phyloP scores from a whole-genome alignment of 768 basidiomycete species.

The Suillus subluteus region DNA sequence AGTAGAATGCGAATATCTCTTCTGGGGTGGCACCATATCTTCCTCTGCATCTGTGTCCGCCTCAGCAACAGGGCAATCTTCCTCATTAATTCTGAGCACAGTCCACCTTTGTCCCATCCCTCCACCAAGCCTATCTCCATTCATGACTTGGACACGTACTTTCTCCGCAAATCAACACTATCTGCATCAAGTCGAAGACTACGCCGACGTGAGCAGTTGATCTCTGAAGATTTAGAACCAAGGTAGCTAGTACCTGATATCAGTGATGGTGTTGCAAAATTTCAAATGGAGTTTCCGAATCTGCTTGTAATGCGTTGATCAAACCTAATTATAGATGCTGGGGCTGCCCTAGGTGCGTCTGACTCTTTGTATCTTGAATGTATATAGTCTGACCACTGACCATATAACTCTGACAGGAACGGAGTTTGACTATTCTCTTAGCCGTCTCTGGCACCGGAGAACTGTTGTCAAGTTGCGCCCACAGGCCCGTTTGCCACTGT shows the following conservation, averaged over 20 bases:
- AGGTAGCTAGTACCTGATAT: not conserved
- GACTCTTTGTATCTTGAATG: too few species aligned
- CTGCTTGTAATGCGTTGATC: not conserved
- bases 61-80: conserved; percentile 24
- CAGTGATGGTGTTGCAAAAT: not conserved
- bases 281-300: not conserved
- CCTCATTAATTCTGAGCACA: conserved; percentile 64
- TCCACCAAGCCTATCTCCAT: conserved; percentile 91
- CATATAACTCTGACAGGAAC: too few species aligned
- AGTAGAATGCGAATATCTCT: conserved; percentile 42
- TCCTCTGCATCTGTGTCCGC: conserved; percentile 14
- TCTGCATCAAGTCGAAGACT: conserved; percentile 73
- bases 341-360: not conserved
- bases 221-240: not conserved
- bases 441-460: not conserved
- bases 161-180: conserved; percentile 79
- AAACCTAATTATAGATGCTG: not conserved
- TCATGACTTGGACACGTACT: conserved; percentile 63
- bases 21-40: conserved; percentile 25
- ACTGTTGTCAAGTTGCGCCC: not conserved
- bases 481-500: not conserved
- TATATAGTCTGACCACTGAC: too few species aligned
- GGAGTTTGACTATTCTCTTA: not conserved
- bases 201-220: conserved; percentile 72
- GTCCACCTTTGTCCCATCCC: conserved; percentile 77